These are phyloP conservation scores for Giardia duodenalis DNA, from an alignment of 208 protist species.

Conservation along the genomic window DNA sequence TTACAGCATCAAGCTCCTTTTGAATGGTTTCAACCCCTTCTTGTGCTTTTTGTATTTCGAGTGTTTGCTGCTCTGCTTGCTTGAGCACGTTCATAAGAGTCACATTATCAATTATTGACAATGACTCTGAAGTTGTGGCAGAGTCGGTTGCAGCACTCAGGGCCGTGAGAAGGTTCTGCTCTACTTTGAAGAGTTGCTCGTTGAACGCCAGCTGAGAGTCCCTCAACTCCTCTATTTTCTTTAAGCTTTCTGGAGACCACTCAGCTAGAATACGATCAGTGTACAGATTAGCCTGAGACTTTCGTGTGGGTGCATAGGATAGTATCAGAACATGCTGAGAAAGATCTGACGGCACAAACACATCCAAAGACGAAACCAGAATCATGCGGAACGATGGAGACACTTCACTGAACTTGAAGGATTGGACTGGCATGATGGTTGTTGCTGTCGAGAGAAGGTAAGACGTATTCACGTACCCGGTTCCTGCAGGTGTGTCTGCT, in stretches of 20 bases:
- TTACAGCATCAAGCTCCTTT: not conserved
- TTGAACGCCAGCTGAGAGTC: not conserved
- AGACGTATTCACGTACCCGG: not conserved
- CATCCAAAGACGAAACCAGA: not conserved
- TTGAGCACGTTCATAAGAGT: conserved; percentile 5
- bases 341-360: not conserved
- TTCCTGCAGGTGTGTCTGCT: not conserved
- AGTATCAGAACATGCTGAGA: not conserved
- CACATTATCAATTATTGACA: not conserved
- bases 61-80: not conserved
- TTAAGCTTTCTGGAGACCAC: not conserved
- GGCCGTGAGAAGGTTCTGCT: not conserved
- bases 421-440: not conserved
- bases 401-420: not conserved
- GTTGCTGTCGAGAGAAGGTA: not conserved
- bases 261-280: not conserved
- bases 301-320: conserved; percentile 18
- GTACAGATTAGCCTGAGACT: conserved; percentile 5
- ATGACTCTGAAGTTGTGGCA: too few relatives aligned
- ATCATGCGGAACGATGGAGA: not conserved
- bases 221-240: not conserved
- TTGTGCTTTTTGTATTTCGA: not conserved
- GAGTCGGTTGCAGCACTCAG: not conserved
- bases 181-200: not conserved
- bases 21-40: not conserved